A percentile compares a stretch with the other conserved stretches of the same genome.
phyloP scores from a whole-genome alignment of 805 yeast genomes.

The Tetrapisispora phaffii region DNA sequence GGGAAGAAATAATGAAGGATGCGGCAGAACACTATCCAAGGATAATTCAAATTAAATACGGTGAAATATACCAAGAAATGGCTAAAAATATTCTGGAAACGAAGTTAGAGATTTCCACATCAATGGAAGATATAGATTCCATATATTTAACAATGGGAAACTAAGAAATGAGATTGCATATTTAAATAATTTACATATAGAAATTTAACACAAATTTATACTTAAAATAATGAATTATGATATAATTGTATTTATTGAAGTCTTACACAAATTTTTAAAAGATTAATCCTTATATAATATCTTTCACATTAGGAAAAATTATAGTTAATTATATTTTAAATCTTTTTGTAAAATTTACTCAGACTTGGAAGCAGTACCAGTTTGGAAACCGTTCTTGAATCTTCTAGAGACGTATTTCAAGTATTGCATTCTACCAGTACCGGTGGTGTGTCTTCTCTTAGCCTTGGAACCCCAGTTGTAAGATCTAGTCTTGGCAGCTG shows the following conservation, averaged over 20 bases:
- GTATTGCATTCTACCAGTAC: constrained; percentile 99
- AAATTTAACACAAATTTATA: neutral
- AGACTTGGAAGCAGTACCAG: constrained; percentile 55
- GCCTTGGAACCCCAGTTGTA: constrained; percentile 99
- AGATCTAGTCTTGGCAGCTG: constrained; percentile 97
- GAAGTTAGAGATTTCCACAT: constrained; percentile 37
- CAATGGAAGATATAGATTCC: constrained; percentile 73
- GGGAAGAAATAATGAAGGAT: constrained; percentile 31
- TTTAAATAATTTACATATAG: neutral
- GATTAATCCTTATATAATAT: neutral
- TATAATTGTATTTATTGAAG: constrained; percentile 2
- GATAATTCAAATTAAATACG: constrained; percentile 19
- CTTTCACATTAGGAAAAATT: too few species aligned
- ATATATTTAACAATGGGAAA: constrained; percentile 55
- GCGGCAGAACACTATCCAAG: constrained; percentile 23
- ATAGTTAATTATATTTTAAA: constrained; percentile 1
- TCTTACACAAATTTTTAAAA: constrained; percentile 1
- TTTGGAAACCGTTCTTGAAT: constrained; percentile 98
- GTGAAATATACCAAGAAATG: constrained; percentile 38
- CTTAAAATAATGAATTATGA: neutral
- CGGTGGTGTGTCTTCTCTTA: constrained; percentile 99
- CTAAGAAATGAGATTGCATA: constrained; percentile 2
- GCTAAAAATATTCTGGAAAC: constrained; percentile 59
- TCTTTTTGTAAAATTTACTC: constrained; percentile 35
- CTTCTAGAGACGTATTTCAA: constrained; percentile 94